Base-by-base conservation (phyloP, 192 early-diverging fungal genomes). In the Podila minutissima region DNA sequence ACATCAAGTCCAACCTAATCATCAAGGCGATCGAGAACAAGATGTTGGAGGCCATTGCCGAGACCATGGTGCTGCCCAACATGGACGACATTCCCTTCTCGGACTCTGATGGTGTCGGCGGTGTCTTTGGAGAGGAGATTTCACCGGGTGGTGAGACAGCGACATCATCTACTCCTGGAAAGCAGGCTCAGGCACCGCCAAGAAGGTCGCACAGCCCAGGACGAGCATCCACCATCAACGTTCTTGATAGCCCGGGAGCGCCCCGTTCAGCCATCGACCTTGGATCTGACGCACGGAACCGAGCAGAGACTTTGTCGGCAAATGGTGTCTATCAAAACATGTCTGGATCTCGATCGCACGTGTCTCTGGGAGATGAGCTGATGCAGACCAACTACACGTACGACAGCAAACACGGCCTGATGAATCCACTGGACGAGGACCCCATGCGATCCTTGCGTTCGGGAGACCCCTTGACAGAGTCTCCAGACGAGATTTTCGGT, bases 51-150 rank as follows among this genome's bases (percentile, higher is more conserved):
- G 90, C 93, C 31, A 84, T 97, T 37, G 86, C 91, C 5, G 91
- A 91, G 69, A 91, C 89, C 22, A 83, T 97, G 70, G 92, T 97
- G 13, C 79, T 96, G 64, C 96, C 96, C 6, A 92, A 96, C 64
- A 92, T 97, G 91, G 96, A 97, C 71, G 94, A 96, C 70, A 88
- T 94, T 1, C 85, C 90, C 17, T 96, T 96, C 71, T 94, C 91
- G 75, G 85, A 89, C 33, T 82, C 90, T 0, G 71, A 86, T 5
- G 86, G 88, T 4, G 61, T 77, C 8, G 87, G 91, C 24, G 92
- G 87, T 4, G 87, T 93, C 24, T 86, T 93, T 77, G 91, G 85
- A 20, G 85, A 82, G 17, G 83, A 72, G 17, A 76, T 76, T 31
- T 24, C 22, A 11, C 75, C 64, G 12, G 70, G 70, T 24, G 69